Conservation (phyloP, 1,284 basidiomycete genomes). For the Puccinia novopanici region DNA sequence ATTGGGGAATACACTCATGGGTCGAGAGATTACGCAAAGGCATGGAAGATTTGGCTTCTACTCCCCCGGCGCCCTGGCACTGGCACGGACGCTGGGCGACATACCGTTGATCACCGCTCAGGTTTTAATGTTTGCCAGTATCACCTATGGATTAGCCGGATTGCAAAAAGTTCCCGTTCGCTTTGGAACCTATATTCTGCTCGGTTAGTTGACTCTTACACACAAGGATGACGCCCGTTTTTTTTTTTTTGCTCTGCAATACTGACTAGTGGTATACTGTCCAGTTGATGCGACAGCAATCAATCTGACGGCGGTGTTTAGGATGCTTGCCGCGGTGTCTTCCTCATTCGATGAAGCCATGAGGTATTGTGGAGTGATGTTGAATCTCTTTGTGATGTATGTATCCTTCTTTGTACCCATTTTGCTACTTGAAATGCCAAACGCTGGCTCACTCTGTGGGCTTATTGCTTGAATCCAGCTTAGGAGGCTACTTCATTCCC, state of each 20-base stretch:
- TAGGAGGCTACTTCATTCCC: slow-evolving; percentile 57
- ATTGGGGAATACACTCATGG: slow-evolving; percentile 55
- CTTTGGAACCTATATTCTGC: slow-evolving; percentile 36
- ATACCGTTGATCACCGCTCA: slow-evolving; percentile 56
- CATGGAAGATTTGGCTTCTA: slow-evolving; percentile 57
- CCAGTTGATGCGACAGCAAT: slow-evolving; percentile 54
- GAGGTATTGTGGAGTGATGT: slow-evolving; percentile 55
- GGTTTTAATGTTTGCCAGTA: slow-evolving; percentile 55
- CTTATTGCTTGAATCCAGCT: slow-evolving; percentile 47
- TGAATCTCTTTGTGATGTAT: slow-evolving; percentile 57
- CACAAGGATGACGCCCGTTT: neutral
- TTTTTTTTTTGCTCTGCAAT: slow-evolving; percentile 50
- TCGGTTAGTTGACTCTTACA: slow-evolving; percentile 14
- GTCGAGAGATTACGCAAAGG: slow-evolving; percentile 54
- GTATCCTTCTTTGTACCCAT: neutral
- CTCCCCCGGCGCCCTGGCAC: slow-evolving; percentile 54
- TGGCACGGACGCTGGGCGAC: slow-evolving; percentile 55
- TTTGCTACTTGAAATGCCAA: neutral
- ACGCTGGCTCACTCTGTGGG: neutral
- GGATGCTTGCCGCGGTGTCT: slow-evolving; percentile 55
- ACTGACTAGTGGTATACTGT: slow-evolving; percentile 53
- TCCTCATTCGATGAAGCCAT: slow-evolving; percentile 57
- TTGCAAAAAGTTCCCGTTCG: slow-evolving; percentile 52
- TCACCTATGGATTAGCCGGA: slow-evolving; percentile 56
- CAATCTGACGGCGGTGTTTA: slow-evolving; percentile 56